phyloP scores from a whole-genome alignment of 129 eudicot species.

The Lonicera japonica region DNA sequence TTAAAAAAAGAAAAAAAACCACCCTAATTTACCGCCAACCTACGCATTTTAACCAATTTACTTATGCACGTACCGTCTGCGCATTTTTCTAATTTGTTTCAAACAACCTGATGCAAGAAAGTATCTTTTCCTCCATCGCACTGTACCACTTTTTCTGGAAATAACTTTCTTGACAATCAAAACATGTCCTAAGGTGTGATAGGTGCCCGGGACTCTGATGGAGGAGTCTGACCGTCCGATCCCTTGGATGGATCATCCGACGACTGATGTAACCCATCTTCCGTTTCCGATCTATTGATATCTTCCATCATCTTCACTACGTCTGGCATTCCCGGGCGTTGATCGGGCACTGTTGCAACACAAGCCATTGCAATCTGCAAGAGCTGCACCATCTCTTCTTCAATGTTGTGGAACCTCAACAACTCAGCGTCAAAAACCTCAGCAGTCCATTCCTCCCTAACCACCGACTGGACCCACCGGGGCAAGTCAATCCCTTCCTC shows the following conservation, averaged over 20 bases:
- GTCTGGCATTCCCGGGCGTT: conserved; percentile 74
- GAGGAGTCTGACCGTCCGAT: conserved; percentile 79
- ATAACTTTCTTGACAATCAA: conserved; percentile 28
- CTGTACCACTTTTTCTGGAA: conserved; percentile 13
- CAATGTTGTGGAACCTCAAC: conserved; percentile 67
- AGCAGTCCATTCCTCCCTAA: conserved; percentile 87
- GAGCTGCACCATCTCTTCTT: conserved; percentile 92
- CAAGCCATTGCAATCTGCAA: conserved; percentile 91
- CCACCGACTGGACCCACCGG: conserved; percentile 91
- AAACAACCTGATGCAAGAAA: too few species aligned
- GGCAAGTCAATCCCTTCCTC: conserved; percentile 96
- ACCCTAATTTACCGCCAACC: not conserved
- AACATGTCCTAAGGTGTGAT: conserved; percentile 37
- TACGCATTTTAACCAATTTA: conserved; percentile 11
- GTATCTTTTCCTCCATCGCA: too few species aligned
- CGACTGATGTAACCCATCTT: conserved; percentile 69
- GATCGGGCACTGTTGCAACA: conserved; percentile 69
- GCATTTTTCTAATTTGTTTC: too few species aligned
- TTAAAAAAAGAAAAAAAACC: conserved; percentile 12
- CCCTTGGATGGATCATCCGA: conserved; percentile 83
- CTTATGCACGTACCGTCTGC: conserved; percentile 16
- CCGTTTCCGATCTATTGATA: conserved; percentile 58
- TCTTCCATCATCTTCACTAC: conserved; percentile 88
- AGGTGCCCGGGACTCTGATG: conserved; percentile 30
- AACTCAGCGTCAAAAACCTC: conserved; percentile 89